Base-by-base conservation (phyloP, 495 filamentous ascomycete genomes). In the Talaromyces liani region DNA sequence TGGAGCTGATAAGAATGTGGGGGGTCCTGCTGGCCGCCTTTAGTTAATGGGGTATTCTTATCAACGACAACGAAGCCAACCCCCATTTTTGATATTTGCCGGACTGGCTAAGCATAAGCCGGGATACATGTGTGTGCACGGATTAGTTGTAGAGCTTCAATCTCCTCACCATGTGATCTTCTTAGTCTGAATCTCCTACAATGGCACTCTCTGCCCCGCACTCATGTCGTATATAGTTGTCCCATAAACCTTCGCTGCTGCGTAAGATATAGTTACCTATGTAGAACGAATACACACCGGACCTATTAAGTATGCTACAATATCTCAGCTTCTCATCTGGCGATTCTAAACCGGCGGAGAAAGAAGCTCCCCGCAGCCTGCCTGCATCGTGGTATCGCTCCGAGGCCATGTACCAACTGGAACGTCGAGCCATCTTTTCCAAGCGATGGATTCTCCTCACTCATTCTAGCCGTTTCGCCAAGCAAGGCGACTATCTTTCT, bases 301-400 rank as follows among this genome's bases (percentile, higher is more conserved):
- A n/a, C 14, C 36, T 20, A 49, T 22, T 8, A n/a, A 16, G 20
- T 4, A 64, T 85, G 88, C 65, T 86, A 85, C 55, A 88, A 83
- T 82, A 82, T 84, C 67, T 73, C 73, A 63, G 65, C 69, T 25
- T 75, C 76, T 61, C 84, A 86, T 33, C 80, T 84, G 71, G 72
- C 73, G n/a, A 39, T 12, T 39, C 34, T 14, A 39, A 14, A 39
- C 82, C 80, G 70, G 41, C n/a, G 78, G 58, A 69, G 33, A 63
- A 71, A 67, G 65, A 67, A 33, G 61, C 71, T 24, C 69, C 70
- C 18, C 67, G 67, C 12, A 65, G 62, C 12, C 65, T 82, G 0
- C 78, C 78, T 22, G 70, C 77, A 57, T 79, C 77, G 57, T 82
- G 77, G 79, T 83, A 81, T 68, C 70, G 69, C 12, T 79, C 75